Base-by-base conservation (phyloP, 2,329 filamentous ascomycete species). In the Fusarium chlamydosporum region DNA sequence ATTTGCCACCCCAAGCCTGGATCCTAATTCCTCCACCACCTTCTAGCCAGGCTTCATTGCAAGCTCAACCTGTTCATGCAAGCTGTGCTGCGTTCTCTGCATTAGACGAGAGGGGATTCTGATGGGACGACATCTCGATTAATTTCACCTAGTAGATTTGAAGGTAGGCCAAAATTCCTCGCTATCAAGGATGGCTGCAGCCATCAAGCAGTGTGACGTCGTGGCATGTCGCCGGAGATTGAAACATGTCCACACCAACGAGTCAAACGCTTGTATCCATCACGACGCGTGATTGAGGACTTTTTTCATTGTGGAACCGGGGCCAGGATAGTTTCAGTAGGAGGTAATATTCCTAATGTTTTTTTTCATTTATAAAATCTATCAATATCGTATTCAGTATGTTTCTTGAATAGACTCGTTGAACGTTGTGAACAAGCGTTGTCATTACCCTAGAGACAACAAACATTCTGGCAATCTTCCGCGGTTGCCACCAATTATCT, bases 181-280 rank as follows among this genome's bases (percentile, higher is more conserved):
- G 23, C 10, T 8, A 16, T 16, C 15, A 23, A 23, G 18, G 38
- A 23, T 41, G 29, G 11, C 42, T n/a, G 42, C 42, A 45, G 4
- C 26, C n/a, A 45, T 45, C 16, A 20, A 45, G 42, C 42, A 45
- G 6, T 13, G 33, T 50, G 47, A 50, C 33, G 47, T 50, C 33
- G 33, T 37, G 47, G 23, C 7, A 50, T 50, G 47, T 50, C 47
- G 34, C 23, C 27, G 23, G 20, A n/a, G 5, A 48, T n/a, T 50
- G 23, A 27, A 18, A 27, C 16, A 27, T 33, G 12, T 7, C 12
- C 23, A 50, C n/a, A 18, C 3, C 16, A 37, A 23, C 33, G 23
- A 38, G 33, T 50, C 33, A 29, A 38, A 16, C 15, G 16, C 18
- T n/a, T 18, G 33, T 27, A 27, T 18, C 16, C 16, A 20, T 13